A percentile compares a stretch with the other conserved stretches of the same genome.
Evolutionary conservation across 345 rosid genomes (phyloP).

Genomic region (Boechera divaricarpa): DNA sequence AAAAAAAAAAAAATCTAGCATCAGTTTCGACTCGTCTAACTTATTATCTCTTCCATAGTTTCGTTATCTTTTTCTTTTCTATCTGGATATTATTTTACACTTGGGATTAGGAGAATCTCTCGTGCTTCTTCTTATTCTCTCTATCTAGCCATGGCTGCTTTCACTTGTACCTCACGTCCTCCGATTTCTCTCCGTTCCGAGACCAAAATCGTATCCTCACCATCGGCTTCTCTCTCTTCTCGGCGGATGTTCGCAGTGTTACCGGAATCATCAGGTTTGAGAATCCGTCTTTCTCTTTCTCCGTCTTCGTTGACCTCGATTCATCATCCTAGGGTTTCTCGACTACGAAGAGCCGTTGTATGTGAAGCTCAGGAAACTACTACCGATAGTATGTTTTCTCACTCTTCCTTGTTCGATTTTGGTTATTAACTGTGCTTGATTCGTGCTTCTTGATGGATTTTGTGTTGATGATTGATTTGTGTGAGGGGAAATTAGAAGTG

Average conservation of each 20-base stretch:
- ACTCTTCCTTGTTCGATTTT: constrained; percentile 9
- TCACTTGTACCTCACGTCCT: constrained; percentile 46
- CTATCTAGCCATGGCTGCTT: constrained; percentile 47
- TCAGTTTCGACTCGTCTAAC: background rate
- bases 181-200: constrained; percentile 46
- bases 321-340: constrained; percentile 48
- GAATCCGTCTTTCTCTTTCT: constrained; percentile 49
- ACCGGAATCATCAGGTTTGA: constrained; percentile 57
- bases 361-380: constrained; percentile 63
- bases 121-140: constrained; percentile 16
- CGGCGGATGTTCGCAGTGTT: constrained; percentile 40
- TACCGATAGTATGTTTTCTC: constrained; percentile 44
- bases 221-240: constrained; percentile 38
- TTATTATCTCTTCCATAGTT: constrained; percentile 39
- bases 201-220: constrained; percentile 14
- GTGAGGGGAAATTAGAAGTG: background rate
- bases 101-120: constrained; percentile 41
- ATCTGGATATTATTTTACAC: constrained; percentile 42
- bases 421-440: background rate
- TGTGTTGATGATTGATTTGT: constrained; percentile 1
- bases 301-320: constrained; percentile 42
- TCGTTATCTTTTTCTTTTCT: constrained; percentile 34
- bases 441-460: constrained; percentile 18
- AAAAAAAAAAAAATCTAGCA: background rate
- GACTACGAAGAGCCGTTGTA: constrained; percentile 46